phyloP scores from a whole-genome alignment of 768 basidiomycete species.

The Paxillus rubicundulus region DNA sequence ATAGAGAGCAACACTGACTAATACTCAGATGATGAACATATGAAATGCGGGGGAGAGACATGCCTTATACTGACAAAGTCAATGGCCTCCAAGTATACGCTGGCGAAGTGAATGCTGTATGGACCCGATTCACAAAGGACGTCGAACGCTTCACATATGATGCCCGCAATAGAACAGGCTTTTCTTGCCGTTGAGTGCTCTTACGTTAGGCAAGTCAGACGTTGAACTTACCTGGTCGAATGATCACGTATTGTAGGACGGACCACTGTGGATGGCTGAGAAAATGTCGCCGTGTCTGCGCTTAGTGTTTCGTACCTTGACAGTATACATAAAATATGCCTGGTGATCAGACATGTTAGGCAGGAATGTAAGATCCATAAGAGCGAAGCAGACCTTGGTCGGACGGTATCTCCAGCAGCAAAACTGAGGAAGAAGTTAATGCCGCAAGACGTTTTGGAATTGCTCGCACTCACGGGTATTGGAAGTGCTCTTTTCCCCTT shows the following conservation, averaged over 20 bases:
- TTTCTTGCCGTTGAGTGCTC: constrained; percentile 7
- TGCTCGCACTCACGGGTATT: constrained; percentile 49
- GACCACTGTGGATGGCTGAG: constrained; percentile 55
- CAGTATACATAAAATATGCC: constrained; percentile 87
- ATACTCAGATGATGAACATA: background rate
- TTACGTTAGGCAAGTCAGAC: background rate
- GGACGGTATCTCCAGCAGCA: constrained; percentile 82
- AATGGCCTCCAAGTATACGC: constrained; percentile 66
- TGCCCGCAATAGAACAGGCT: constrained; percentile 62
- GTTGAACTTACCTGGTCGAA: constrained; percentile 48
- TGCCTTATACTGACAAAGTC: constrained; percentile 85
- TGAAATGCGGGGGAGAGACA: constrained; percentile 2
- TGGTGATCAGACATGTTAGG: constrained; percentile 26
- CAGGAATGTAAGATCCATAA: background rate
- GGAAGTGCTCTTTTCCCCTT: constrained; percentile 79
- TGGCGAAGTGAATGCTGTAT: constrained; percentile 59
- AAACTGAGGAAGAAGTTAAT: constrained; percentile 43
- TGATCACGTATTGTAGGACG: constrained; percentile 84
- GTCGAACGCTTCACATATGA: constrained; percentile 67
- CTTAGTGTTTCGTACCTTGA: constrained; percentile 55
- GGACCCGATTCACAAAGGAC: constrained; percentile 69
- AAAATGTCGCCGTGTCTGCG: background rate
- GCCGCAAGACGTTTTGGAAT: background rate
- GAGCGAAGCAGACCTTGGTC: constrained; percentile 52
- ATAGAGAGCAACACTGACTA: constrained; percentile 72